phyloP scores from a whole-genome alignment of 352 stramenopile species.

The Phytophthora cajani region DNA sequence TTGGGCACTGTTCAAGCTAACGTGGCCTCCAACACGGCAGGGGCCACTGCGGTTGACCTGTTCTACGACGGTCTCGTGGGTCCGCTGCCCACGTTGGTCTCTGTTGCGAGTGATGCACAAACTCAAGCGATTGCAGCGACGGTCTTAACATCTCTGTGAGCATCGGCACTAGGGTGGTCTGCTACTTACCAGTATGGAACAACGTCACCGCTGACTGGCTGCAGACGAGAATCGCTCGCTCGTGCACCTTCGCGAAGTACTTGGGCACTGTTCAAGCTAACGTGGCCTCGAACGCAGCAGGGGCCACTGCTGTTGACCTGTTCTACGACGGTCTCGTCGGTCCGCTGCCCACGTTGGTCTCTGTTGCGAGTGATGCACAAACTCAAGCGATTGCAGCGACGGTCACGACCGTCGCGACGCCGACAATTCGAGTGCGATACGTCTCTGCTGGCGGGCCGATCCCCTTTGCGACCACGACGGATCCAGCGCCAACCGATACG shows the following conservation, averaged over 20 bases:
- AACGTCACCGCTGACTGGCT: constrained; percentile 33
- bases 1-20: constrained; percentile 41
- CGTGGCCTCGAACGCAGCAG: constrained; percentile 32
- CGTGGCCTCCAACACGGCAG: constrained; percentile 31
- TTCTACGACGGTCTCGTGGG: constrained; percentile 62
- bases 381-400: constrained; percentile 12
- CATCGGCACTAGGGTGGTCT: constrained; percentile 43
- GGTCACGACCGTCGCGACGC: constrained; percentile 17
- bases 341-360: constrained; percentile 44
- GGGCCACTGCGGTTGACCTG: constrained; percentile 35
- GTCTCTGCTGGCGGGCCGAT: constrained; percentile 29
- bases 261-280: constrained; percentile 41
- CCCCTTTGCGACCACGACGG: constrained; percentile 19
- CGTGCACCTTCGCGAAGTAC: constrained; percentile 56
- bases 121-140: constrained; percentile 7
- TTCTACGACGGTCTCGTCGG: constrained; percentile 62
- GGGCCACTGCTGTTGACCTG: constrained; percentile 34
- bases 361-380: constrained; percentile 14
- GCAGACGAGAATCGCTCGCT: constrained; percentile 42
- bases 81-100: constrained; percentile 44
- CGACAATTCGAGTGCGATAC: constrained; percentile 43
- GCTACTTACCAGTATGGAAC: constrained; percentile 43
- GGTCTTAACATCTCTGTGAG: constrained; percentile 50
- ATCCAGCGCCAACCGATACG: constrained; percentile 9
- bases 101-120: constrained; percentile 14